Base-by-base conservation (phyloP, 2,329 filamentous ascomycete genomes). In the Cladosporium velox region DNA sequence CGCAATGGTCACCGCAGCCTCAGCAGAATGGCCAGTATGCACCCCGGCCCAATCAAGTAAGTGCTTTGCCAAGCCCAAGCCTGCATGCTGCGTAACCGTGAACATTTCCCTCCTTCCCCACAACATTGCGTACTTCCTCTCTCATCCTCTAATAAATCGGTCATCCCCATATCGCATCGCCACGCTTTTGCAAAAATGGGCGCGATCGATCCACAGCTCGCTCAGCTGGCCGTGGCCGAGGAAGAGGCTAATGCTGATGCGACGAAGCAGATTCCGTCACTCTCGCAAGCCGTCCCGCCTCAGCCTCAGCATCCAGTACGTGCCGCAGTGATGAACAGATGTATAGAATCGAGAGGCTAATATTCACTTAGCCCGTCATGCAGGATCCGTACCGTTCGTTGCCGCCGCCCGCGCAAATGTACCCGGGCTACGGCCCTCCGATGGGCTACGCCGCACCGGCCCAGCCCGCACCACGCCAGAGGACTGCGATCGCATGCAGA, bases 401-500 rank as follows among this genome's bases (percentile, higher is more conserved):
- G 65, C 81, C 81, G 44, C 79, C 80, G 51, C 81, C 81, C 65
- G 77, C 79, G 66, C 77, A 80, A 38, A 78, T 82, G 79, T 82
- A 64, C 51, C 61, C 61, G 35, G 61, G 49, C 26, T 64, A 81
- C 71, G 70, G 76, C 69, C 78, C 78, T 61, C 77, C 77, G 64
- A 80, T 79, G 64, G 77, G 76, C 12, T 81, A 81, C 54, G 75
- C 73, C 55, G 75, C 77, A 47, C 73, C 77, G 67, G 77, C 77
- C 60, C 81, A 83, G 72, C 82, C 83, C 38, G 85, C 85, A n/a
- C 85, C 85, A 18, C 81, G 85, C 65, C 85, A 87, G 74, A 79
- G 85, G 69, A 87, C 85, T 61, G 85, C 85, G 64, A 87, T 87
- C 74, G 85, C 85, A 57, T 87, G 85, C 72, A 81, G 84, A 66